Evolutionary conservation across 1,284 basidiomycete genomes (phyloP), one percentile per base, ranked within the genome.

Genomic region (Rhodotorula sp.): DNA sequence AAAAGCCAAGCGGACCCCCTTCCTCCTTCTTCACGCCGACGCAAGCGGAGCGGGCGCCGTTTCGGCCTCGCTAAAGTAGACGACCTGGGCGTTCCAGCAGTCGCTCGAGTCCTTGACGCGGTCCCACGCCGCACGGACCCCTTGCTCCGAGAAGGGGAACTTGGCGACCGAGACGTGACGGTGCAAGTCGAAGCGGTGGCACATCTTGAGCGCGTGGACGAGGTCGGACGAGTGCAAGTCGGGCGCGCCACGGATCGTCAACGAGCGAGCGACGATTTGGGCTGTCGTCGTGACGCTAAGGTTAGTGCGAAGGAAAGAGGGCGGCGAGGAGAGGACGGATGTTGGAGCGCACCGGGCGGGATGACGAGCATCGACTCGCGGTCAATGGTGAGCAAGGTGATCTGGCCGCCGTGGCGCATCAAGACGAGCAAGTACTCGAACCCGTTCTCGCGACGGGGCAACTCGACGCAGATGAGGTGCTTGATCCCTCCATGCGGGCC

Each of bases 391-490:
- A 64, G 31, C 31, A 64, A 45, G 23, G 60, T 43, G 45, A 70
- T 54, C 56, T 67, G 50, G 31, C 45, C 52, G 38, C 62, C 62
- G 59, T 56, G 57, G 34, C 69, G 47, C 66, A 60, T 59, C 5
- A 56, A 47, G 26, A 64, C 62, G 48, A 67, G 59, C 15, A 71
- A 21, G 47, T 60, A 19, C 28, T 48, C 34, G 55, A 67, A 60
- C 49, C 60, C 62, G n/a, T 47, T 3, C 10, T 60, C 34, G 38
- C 54, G 54, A 26, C 54, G 54, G 15, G 69, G 69, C 63, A 67
- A 62, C 49, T 71, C 69, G 38, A 64, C 66, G n/a, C 62, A 63
- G 43, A 71, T 21, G 45, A 48, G 48, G 61, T 64, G 60, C 26
- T 58, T 57, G 31, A 64, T 63, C n/a, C 69, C 69, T 6, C 69